These are phyloP conservation scores for Golubevia sp. DNA, from an alignment of 1,284 basidiomycete genomes.

Conservation along the genomic window DNA sequence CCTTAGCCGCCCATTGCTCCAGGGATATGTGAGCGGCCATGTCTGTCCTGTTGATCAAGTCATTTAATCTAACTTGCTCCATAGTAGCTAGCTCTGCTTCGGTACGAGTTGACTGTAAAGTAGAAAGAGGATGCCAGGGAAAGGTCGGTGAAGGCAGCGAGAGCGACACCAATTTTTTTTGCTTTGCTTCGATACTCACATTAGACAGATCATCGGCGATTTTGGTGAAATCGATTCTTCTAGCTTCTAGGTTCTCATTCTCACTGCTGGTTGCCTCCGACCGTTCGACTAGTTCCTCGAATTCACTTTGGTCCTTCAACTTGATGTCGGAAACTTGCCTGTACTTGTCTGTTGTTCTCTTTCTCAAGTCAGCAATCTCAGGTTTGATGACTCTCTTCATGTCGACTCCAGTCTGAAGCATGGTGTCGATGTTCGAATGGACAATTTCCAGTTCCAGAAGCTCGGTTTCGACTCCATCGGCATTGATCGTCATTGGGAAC, in stretches of 20 bases:
- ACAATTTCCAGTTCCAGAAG: background rate
- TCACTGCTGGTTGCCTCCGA: background rate
- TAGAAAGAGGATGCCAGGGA: too few species aligned
- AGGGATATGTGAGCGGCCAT: too few species aligned
- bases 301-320: background rate
- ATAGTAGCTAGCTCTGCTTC: background rate
- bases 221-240: background rate
- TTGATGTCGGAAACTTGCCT: background rate
- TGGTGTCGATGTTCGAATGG: constrained; percentile 12
- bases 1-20: too few species aligned
- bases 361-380: background rate
- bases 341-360: background rate
- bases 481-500: constrained; percentile 25
- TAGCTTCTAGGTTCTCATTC: background rate
- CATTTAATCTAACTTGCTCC: background rate
- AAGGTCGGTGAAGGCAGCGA: too few species aligned
- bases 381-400: constrained; percentile 8
- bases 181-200: background rate
- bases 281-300: background rate
- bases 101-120: background rate
- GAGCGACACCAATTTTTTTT: background rate
- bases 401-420: constrained; percentile 41
- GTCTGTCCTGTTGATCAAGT: background rate
- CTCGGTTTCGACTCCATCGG: background rate
- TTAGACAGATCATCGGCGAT: background rate